Evolutionary conservation across 75 land plant genomes (phyloP).

Genomic region (Pinus taeda): DNA sequence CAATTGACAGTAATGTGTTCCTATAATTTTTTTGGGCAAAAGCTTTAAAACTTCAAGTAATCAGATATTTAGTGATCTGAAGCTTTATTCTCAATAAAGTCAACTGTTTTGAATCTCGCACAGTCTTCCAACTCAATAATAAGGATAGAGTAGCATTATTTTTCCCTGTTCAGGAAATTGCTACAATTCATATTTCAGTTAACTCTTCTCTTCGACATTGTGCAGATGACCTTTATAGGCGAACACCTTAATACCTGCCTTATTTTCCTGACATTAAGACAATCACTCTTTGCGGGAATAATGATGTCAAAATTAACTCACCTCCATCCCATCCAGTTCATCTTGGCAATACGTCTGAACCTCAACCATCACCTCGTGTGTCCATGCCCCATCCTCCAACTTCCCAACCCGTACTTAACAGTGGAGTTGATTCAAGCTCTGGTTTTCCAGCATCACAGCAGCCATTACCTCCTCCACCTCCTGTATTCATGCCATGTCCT

Average conservation of each 20-base stretch:
- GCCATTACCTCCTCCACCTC: slow-evolving; percentile 18
- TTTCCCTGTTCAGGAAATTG: no score
- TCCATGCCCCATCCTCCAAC: slow-evolving; percentile 26
- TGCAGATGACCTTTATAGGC: no score
- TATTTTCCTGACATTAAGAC: background rate
- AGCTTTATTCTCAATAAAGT: background rate
- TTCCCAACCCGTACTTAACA: slow-evolving; percentile 19
- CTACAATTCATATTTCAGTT: no score
- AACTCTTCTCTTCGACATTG: no score
- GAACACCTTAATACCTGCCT: no score
- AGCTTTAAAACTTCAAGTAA: no score
- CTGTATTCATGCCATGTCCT: no score
- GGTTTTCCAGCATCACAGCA: slow-evolving; percentile 8
- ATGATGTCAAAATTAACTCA: slow-evolving; percentile 17
- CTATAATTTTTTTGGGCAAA: background rate
- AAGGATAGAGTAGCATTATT: no score
- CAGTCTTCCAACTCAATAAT: no score
- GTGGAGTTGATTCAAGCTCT: slow-evolving; percentile 9
- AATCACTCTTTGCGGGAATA: slow-evolving; percentile 11
- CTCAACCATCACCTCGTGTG: background rate
- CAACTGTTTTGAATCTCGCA: no score
- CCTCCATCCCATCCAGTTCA: slow-evolving; percentile 15
- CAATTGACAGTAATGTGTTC: background rate
- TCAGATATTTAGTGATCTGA: background rate
- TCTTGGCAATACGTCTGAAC: background rate